Evolutionary conservation across 345 rosid genomes (phyloP).

Genomic region (Melaleuca quinquenervia): DNA sequence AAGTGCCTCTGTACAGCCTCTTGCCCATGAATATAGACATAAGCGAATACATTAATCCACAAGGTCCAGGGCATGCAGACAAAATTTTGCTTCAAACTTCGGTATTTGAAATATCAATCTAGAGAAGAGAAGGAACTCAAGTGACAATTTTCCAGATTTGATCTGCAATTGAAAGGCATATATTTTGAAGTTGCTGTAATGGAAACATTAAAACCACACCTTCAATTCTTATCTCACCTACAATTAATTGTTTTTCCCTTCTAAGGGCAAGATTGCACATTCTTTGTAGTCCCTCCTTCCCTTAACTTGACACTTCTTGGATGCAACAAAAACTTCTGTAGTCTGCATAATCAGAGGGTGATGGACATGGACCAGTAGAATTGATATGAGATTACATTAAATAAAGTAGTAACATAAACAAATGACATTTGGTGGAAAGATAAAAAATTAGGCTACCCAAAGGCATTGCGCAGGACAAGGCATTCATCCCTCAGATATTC

Average conservation of each 20-base stretch:
- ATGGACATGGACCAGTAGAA: background rate
- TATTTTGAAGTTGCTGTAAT: background rate
- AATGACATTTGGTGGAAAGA: background rate
- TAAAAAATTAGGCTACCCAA: conserved; percentile 57
- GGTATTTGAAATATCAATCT: background rate
- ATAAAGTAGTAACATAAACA: background rate
- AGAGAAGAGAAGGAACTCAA: background rate
- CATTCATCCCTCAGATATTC: conserved; percentile 88
- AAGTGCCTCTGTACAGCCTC: conserved; percentile 85
- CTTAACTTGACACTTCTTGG: conserved; percentile 53
- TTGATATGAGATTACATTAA: background rate
- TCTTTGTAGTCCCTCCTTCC: conserved; percentile 29
- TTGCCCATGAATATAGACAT: conserved; percentile 77
- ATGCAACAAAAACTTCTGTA: conserved; percentile 78
- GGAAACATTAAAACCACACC: conserved; percentile 28
- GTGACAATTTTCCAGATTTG: background rate
- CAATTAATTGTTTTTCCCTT: conserved; percentile 53
- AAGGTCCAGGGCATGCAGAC: background rate
- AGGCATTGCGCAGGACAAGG: conserved; percentile 76
- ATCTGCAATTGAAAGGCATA: background rate
- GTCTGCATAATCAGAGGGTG: conserved; percentile 19
- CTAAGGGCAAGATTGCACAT: conserved; percentile 28
- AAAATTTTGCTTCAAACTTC: background rate
- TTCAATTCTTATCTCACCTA: conserved; percentile 80
- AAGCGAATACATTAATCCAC: conserved; percentile 69